Base-by-base conservation (phyloP, 805 yeast species). In the Metschnikowia amazonensis region DNA sequence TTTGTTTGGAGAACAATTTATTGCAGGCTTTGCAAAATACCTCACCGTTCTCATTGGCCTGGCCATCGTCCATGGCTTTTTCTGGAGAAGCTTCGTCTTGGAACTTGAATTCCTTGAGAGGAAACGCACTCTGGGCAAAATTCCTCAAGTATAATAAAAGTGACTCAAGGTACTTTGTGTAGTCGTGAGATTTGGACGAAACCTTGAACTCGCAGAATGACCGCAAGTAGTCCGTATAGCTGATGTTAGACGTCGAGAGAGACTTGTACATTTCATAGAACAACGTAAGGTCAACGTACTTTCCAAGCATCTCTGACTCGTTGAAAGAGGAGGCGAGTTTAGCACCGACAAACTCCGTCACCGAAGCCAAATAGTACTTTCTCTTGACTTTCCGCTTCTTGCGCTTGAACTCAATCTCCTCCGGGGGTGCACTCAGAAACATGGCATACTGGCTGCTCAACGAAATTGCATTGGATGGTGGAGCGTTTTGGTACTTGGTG, bases 1-100 rank as follows among this genome's bases (percentile, higher is more conserved):
- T 65, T 23, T 67, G 67, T 43, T 84, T 83, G 11, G 85, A 67
- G 59, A 87, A 89, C 16, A 56, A 46, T 57, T 79, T 84, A 24
- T 76, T 71, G 60, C 97, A 92, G 0, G 76, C 73, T 4, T 62
- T 51, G 60, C 97, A 92, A 52, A 62, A 84, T 1, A 77, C 69
- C 46, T 59, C 60, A 42, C 44, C 57, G 40, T 31, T 45, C 17
- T 28, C 49, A 40, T 25, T 59, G 21, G 18, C 46, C 25, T 18
- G 52, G 44, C 70, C 56, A 34, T 46, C 45, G 9, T 41, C 42
- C 27, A 18, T 20, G 27, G 20, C 21, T 11, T 14, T 13, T 21
- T 25, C 28, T 2, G 9, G 23, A 2, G 16, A 11, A n/a, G 11
- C n/a, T 13, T 14, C 36, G 4, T 13, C 42, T 16, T 30, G 33